Base-by-base conservation (phyloP, 495 filamentous ascomycete species). In the Neohortaea acidophila region DNA sequence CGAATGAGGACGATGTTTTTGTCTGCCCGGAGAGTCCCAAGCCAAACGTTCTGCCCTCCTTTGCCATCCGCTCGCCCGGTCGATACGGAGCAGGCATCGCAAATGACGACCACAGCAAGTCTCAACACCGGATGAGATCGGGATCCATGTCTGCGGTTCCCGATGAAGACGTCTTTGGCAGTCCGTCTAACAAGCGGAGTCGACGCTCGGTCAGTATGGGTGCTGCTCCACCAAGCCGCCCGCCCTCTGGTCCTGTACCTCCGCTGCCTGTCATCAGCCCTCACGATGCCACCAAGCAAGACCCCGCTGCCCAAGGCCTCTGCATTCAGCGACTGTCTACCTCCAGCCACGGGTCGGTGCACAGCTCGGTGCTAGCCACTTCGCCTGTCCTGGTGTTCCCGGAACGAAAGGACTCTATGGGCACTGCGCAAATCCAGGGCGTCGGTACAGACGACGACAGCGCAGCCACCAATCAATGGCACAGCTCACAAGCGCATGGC, bases 161-260 rank as follows among this genome's bases (percentile, higher is more conserved):
- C 21, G 38, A 36, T 6, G 19, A 9, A 24, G 29, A 20, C 3
- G n/a, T 33, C 15, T 27, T 35, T 8, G 28, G n/a, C n/a, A n/a
- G n/a, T n/a, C n/a, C n/a, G n/a, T n/a, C n/a, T n/a, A 19, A 2
- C 22, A 34, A 4, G 29, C 29, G 6, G 13, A 19, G 11, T 36
- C 36, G 39, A 18, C 48, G 51, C 6, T 48, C 51, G 1, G 26
- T 47, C 24, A 51, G 48, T 28, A 28, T 51, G 11, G 40, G 51
- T 35, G 47, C 22, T 11, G n/a, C n/a, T n/a, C 44, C 40, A 10
- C 33, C 31, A 19, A 46, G 21, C 32, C 23, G 34, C 13, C 43
- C 44, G 5, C 51, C 51, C 2, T 36, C 30, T 13, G 36, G 33
- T 19, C 51, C 51, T 4, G 48, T 54, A 2, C 51, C 51, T 20